A percentile compares a stretch with the other conserved stretches of the same genome.
Conservation (phyloP, 2,329 filamentous ascomycete species). For the Fusarium luffae region DNA sequence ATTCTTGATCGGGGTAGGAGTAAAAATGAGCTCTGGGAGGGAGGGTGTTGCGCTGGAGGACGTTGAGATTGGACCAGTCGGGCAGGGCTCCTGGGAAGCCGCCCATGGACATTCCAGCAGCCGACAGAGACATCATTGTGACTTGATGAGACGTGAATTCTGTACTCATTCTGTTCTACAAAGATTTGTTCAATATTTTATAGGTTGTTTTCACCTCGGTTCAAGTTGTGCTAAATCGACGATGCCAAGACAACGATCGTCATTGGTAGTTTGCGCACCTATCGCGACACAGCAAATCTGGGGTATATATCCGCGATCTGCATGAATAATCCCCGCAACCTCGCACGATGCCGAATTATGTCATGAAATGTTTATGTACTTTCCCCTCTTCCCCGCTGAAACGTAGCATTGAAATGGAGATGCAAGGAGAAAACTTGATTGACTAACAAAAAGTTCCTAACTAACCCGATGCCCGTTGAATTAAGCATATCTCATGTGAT, state of each 20-base stretch:
- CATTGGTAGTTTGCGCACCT: constrained; percentile 20
- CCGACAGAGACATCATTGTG: constrained; percentile 16
- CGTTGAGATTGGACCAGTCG: constrained; percentile 11
- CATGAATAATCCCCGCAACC: neutral
- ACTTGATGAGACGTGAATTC: neutral
- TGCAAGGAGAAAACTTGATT: neutral
- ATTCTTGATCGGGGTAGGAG: constrained; percentile 8
- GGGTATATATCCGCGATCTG: constrained; percentile 12
- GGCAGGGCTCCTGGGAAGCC: constrained; percentile 20
- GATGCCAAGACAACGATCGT: constrained; percentile 23
- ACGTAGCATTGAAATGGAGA: neutral
- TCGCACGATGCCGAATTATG: neutral
- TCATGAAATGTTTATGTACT: neutral
- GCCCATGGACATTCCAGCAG: neutral
- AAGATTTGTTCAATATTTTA: neutral
- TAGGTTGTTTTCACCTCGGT: neutral
- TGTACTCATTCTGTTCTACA: neutral
- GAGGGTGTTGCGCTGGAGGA: constrained; percentile 11
- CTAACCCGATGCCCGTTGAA: neutral
- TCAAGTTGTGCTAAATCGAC: neutral
- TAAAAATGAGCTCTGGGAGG: constrained; percentile 31
- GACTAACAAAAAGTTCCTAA: neutral
- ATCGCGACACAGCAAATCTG: neutral
- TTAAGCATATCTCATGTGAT: neutral
- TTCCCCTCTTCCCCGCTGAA: constrained; percentile 14